These are phyloP conservation scores for Chlamydomonas schloesseri DNA, from an alignment of 139 green algal genomes.

Conservation along the genomic window DNA sequence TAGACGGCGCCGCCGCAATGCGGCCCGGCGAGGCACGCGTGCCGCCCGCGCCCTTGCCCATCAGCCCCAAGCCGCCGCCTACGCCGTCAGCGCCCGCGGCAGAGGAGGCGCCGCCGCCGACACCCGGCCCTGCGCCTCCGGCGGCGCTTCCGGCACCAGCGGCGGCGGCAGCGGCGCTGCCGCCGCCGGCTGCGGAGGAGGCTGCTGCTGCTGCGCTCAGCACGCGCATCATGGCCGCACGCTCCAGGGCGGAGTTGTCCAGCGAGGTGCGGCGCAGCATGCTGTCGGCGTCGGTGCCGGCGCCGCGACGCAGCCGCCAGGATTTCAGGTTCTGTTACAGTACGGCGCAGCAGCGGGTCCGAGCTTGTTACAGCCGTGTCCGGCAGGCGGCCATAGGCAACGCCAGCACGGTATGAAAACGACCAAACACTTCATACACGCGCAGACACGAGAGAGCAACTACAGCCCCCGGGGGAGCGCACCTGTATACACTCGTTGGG, in stretches of 20 bases:
- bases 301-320: conserved; percentile 26
- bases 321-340: conserved; percentile 41
- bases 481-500: conserved; percentile 41
- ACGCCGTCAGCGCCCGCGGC: neutral
- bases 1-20: neutral
- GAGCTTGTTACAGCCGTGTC: too few species aligned
- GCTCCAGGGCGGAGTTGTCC: conserved; percentile 66
- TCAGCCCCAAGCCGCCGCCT: neutral
- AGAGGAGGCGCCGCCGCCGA: neutral
- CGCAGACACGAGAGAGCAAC: too few species aligned
- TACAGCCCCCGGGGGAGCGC: too few species aligned
- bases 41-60: too few species aligned
- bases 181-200: neutral
- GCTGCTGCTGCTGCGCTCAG: neutral
- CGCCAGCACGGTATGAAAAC: too few species aligned
- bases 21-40: neutral
- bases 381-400: too few species aligned
- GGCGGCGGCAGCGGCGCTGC: neutral
- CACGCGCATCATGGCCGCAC: neutral
- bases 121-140: too few species aligned
- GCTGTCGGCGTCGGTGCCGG: neutral
- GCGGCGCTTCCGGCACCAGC: too few species aligned
- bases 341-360: too few species aligned
- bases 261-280: conserved; percentile 59
- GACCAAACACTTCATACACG: too few species aligned